Base-by-base conservation (phyloP, 2,329 filamentous ascomycete species). In the Ciborinia camelliae region DNA sequence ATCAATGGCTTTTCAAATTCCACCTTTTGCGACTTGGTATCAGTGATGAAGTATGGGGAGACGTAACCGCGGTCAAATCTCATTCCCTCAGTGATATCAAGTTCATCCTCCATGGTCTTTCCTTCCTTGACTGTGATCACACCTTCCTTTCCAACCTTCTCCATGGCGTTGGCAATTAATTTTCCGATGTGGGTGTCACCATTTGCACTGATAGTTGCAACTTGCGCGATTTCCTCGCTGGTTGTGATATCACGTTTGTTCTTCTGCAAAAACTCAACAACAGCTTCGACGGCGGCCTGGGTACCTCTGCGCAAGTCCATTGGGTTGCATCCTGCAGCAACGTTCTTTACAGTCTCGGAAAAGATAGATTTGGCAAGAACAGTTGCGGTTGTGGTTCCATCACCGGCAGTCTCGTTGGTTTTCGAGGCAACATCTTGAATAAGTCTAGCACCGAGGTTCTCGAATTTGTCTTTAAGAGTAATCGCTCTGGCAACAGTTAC, bases 101-200 rank as follows among this genome's bases (percentile, higher is more conserved):
- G 90, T 87, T 99, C 95, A 74, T 99, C 95, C 75, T 91, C 88
- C 77, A 96, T 89, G 67, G 95, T 98, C 90, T 98, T 99, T 78
- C 95, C 95, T 86, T 99, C 95, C 90, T 99, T 99, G 77, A 98
- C 94, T 66, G 95, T 99, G 79, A 99, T 99, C 76, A 99, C 95
- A 84, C 95, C 95, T 84, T 99, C 95, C 87, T 99, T 99, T 81
- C 95, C 95, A 70, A 99, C 95, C 86, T 96, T 97, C 86, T 99
- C 95, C 95, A 99, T 99, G 73, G 95, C 95, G 77, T 88, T 97
- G 77, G 95, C 93, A 79, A 99, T 95, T 77, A 99, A 87, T 81
- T 92, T 89, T 74, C 95, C 95, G 75, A 99, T 91, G 81, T 97
- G 93, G 66, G 87, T 87, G 77, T 99, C 95, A 73, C 95, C 95